Percentiles rank a stretch among this genome's conserved stretches.
Conservation (phyloP, 805 yeast species). For the Kuraishia hungarica region DNA sequence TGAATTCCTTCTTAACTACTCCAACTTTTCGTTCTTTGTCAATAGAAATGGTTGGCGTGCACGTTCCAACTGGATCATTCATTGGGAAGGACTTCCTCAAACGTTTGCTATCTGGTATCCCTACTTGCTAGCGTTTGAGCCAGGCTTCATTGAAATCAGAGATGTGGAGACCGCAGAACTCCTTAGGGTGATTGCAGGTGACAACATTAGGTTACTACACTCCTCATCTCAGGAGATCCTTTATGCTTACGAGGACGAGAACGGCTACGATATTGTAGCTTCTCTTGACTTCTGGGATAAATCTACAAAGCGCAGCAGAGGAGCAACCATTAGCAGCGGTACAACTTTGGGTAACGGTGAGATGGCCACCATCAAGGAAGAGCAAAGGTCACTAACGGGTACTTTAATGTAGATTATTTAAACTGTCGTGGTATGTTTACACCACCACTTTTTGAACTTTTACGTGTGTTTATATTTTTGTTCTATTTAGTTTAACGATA, state of each 20-base stretch:
- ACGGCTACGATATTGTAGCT: constrained; percentile 88
- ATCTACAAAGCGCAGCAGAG: background rate
- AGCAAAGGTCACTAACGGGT: background rate
- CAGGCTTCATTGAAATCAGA: constrained; percentile 83
- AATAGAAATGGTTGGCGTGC: constrained; percentile 96
- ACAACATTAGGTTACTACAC: constrained; percentile 81
- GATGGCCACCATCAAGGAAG: background rate
- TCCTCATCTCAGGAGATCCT: constrained; percentile 88
- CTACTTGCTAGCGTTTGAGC: constrained; percentile 83
- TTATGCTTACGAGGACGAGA: constrained; percentile 85
- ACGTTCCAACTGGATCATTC: constrained; percentile 84
- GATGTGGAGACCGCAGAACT: constrained; percentile 84
- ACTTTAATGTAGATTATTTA: background rate
- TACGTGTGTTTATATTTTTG: background rate
- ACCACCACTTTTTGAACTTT: too few relatives aligned
- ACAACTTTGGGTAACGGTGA: background rate
- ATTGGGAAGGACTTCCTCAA: constrained; percentile 96
- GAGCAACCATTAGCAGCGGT: background rate
- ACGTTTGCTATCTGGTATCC: constrained; percentile 93
- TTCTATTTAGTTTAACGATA: background rate
- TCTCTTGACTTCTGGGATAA: constrained; percentile 82
- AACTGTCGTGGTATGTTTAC: background rate
- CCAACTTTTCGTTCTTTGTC: constrained; percentile 91
- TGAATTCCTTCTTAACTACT: constrained; percentile 81
- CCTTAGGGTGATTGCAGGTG: constrained; percentile 84